These are phyloP conservation scores for Limonomyces culmigenus DNA, from an alignment of 1,284 basidiomycete genomes.

Conservation along the genomic window DNA sequence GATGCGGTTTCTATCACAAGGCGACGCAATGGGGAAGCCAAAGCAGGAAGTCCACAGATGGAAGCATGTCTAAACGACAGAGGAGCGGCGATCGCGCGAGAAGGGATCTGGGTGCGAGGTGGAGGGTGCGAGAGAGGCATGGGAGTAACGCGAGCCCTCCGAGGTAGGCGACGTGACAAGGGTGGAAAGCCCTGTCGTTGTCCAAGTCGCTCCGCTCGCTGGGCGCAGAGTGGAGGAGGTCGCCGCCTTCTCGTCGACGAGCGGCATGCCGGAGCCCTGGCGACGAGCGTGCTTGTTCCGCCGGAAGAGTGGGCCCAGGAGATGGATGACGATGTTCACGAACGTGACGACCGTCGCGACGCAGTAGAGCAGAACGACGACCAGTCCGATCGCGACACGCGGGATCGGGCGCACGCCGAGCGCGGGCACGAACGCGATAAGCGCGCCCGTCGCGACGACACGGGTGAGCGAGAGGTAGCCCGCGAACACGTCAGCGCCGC, in stretches of 20 bases:
- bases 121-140: too few relatives aligned
- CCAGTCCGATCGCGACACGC: conserved; percentile 57
- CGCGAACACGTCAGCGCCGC: conserved; percentile 43
- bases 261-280: conserved; percentile 5
- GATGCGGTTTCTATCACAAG: too few relatives aligned
- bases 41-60: too few relatives aligned
- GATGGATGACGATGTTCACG: conserved; percentile 34
- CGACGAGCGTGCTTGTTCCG: too few relatives aligned
- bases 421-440: conserved; percentile 50
- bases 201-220: conserved; percentile 6
- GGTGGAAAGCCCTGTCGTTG: too few relatives aligned
- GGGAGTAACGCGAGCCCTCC: too few relatives aligned
- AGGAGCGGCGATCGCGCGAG: too few relatives aligned
- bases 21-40: too few relatives aligned
- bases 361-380: conserved; percentile 43
- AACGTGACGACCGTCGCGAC: conserved; percentile 41
- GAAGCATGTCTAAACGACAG: too few relatives aligned
- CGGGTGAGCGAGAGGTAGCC: conserved; percentile 46
- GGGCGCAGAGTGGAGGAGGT: too few relatives aligned
- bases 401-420: conserved; percentile 49
- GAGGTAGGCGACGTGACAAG: too few relatives aligned
- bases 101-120: too few relatives aligned
- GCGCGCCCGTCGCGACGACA: conserved; percentile 40
- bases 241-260: conserved; percentile 9
- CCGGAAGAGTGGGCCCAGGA: conserved; percentile 7